Evolutionary conservation across 257 asterid genomes (phyloP), one percentile per base, ranked within the genome.

Genomic region (Penstemon davidsonii): DNA sequence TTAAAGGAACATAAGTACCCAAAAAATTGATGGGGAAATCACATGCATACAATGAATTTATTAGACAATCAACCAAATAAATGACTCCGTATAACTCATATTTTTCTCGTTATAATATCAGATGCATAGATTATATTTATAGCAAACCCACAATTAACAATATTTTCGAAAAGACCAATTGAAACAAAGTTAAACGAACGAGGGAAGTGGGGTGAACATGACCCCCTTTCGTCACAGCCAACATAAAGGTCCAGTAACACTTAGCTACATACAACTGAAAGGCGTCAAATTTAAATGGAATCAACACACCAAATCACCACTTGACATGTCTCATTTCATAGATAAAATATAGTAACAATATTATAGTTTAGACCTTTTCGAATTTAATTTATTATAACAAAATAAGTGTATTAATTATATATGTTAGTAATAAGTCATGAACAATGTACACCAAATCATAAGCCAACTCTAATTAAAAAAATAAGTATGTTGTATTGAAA

Each of bases 11-110:
- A 13, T 0, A 18, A 15, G 58, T 71, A 63, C 33, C 33, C 33
- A 25, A 25, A 25, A 2, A 25, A 25, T 2, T 25, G 49, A 47
- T 38, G 52, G 54, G 36, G 60, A 10, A 15, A 53, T 3, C 36
- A 19, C 33, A 6, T 37, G 42, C 44, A 62, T 62, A 13, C 61
- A 68, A 44, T 65, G 85, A 80, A 73, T 80, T 73, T 52, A 82
- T 73, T 80, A 76, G 65, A 67, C 54, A 62, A 73, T 7, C 67
- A 15, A 73, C 77, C 79, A 79, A 79, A 72, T 45, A 51, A 25
- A 15, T 71, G 56, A 61, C 74, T 12, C 52, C 19, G 55, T 19
- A 42, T n/a, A 11, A 4, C n/a, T 47, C 47, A 37, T 19, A 9
- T 9, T 15, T 49, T 2, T 50, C 64, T 66, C 67, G 18, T 62